Evolutionary conservation across 345 rosid species (phyloP), one percentile per base, ranked within the genome.

Genomic region (Trapa incisa): DNA sequence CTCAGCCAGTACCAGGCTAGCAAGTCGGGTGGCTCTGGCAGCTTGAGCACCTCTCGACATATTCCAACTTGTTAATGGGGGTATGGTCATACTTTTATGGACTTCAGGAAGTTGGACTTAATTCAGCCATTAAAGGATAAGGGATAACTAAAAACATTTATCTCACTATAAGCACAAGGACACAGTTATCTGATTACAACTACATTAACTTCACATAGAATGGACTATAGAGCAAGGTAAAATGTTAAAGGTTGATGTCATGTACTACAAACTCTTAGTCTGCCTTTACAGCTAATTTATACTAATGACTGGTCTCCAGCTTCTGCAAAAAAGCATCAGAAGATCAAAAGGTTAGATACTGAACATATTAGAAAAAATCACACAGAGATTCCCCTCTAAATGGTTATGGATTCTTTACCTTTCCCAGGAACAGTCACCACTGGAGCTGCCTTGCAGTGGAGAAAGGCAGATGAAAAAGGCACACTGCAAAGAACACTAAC

Each of bases 361-460:
- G 12, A 22, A 2, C 1, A 5, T 13, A 57, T 57, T 12, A 57
- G 52, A 62, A 11, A 36, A 1, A 52, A 5, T 58, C 48, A 9
- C 42, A 32, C 6, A 48, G 17, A 64, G 29, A 52, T 64, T 39
- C 50, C 35, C 42, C 6, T n/a, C 54, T 22, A 60, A 47, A 58
- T 13, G 29, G 45, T 32, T 37, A 47, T 12, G 5, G 14, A 56
- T 38, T 48, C 17, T 75, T 72, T 76, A 89, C 98, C 96, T 89
- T 77, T 81, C 13, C 91, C 96, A 7, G 98, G 98, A 61, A 92
- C 96, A 13, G 82, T 79, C 37, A 83, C 79, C 71, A 89, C 75
- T 0, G 96, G 98, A 53, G 97, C 88, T 3, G 89, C 75, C 83
- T 86, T 84, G 75, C 96, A 89, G 60, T 87, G 78, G 81, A 82